Evolutionary conservation across 148 eudicot genomes (phyloP), one percentile per base, ranked within the genome.

Genomic region (Pharnaceum exiguum): DNA sequence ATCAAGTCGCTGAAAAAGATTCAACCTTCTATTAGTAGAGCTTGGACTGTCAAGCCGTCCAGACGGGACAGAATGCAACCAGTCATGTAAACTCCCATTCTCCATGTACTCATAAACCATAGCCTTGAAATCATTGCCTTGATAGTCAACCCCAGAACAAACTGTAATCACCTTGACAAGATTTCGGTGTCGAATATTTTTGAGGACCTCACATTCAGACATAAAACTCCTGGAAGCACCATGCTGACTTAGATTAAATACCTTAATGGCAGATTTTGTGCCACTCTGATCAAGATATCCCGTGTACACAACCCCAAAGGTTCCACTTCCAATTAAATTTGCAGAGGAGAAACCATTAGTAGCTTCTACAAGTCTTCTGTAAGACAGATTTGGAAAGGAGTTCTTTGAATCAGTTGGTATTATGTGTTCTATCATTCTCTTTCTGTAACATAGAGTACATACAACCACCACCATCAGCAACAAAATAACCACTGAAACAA

Each of bases 301-400:
- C 57, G 49, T 72, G 57, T 72, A 72, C 2, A 72, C 77, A n/a
- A 32, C 44, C 5, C 77, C 77, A 51, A 50, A 67, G 1, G 63
- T 39, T 12, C 77, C 72, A 0, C 44, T 51, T 1, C 72, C 77
- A 36, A 72, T 26, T 21, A 67, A 1, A 57, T 55, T 61, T 25
- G 55, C 54, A 0, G 46, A 13, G 16, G 72, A 72, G 38, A 72
- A 72, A 22, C 65, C 72, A 32, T 72, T 30, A 55, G 77, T 72
- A 7, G 68, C 59, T 50, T 35, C 57, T 5, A 40, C 38, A 10
- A 72, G 49, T 25, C 16, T 61, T 11, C 30, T 25, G 36, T 72
- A 67, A 17, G 77, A 72, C 11, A 61, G 19, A 38, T 49, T 43
- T 24, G 47, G 42, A 27, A 61, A 27, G 15, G 42, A 38, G 11